Evolutionary conservation across 495 filamentous ascomycete species (phyloP), one percentile per base, ranked within the genome.

Genomic region (Penicillium lividum): DNA sequence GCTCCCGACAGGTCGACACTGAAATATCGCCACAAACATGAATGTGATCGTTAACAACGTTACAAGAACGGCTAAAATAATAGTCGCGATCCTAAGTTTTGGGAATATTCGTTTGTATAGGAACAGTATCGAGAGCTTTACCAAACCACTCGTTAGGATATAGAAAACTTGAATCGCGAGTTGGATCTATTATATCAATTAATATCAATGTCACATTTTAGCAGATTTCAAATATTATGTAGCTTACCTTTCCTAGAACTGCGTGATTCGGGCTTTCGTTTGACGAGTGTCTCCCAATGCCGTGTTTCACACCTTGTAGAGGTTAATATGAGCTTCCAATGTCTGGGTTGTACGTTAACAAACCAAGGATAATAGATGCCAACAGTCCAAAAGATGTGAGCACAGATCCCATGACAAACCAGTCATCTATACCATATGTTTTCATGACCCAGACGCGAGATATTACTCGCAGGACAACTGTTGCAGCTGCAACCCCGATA

Each of bases 61-160:
- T 10, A 56, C 18, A 27, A 49, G 7, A 2, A 38, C 44, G 7
- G 31, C 31, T 5, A 28, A 33, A 29, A 49, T 7, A 16, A 49
- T 29, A 18, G 28, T 56, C 13, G 25, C 2, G 4, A 49, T 56
- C 1, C 54, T 27, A 38, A 56, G 44, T 5, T 8, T 13, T 25
- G 11, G 54, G 43, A 56, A 56, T 8, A 56, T 38, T 7, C 54
- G 54, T 10, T 15, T n/a, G 25, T 56, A 56, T 25, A 56, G 44
- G 18, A 48, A 48, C 3, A 49, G 13, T 22, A 56, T 49, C 43
- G 43, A 48, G 29, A 56, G 54, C 45, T 56, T 56, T 1, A 56
- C 22, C 16, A 49, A 5, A 5, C 54, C 54, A 8, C 54, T 49
- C 7, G 54, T n/a, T 3, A 22, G 3, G 7, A 49, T 42, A 18